phyloP scores from a whole-genome alignment of 345 rosid genomes.

The Leavenworthia alabamica region DNA sequence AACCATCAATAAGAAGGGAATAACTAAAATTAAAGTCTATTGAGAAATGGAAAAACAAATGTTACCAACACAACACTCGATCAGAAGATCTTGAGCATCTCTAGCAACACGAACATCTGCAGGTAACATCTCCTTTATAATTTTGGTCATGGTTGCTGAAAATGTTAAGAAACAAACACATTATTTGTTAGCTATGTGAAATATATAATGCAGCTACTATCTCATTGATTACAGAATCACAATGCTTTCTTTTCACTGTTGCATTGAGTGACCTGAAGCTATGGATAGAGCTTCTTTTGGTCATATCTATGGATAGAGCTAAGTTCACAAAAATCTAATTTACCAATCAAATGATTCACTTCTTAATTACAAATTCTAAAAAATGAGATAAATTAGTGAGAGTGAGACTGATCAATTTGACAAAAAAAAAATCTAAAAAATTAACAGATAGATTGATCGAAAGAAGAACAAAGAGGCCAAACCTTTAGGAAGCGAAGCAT shows the following conservation, averaged over 20 bases:
- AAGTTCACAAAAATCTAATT: not conserved
- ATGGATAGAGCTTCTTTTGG: conserved; percentile 2
- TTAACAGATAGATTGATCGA: not conserved
- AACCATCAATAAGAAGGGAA: not conserved
- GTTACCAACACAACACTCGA: conserved; percentile 98
- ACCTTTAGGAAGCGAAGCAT: conserved; percentile 99
- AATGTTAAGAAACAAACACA: not conserved
- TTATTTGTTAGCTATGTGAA: not conserved
- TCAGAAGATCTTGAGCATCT: conserved; percentile 97
- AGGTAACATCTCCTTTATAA: conserved; percentile 97
- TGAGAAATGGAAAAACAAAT: not conserved
- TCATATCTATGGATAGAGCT: not conserved
- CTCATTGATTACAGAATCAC: not conserved
- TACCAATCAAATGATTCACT: not conserved
- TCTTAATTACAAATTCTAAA: not conserved
- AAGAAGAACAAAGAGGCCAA: not conserved
- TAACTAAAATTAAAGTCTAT: not conserved
- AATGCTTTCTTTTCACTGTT: not conserved
- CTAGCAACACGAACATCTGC: conserved; percentile 99
- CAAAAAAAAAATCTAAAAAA: not conserved
- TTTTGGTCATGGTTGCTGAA: conserved; percentile 99
- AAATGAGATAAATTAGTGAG: not conserved
- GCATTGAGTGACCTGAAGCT: not conserved
- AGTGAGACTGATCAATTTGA: not conserved
- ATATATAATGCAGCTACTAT: not conserved